Evolutionary conservation across 2,329 filamentous ascomycete genomes (phyloP).

Genomic region (Alternaria panax): DNA sequence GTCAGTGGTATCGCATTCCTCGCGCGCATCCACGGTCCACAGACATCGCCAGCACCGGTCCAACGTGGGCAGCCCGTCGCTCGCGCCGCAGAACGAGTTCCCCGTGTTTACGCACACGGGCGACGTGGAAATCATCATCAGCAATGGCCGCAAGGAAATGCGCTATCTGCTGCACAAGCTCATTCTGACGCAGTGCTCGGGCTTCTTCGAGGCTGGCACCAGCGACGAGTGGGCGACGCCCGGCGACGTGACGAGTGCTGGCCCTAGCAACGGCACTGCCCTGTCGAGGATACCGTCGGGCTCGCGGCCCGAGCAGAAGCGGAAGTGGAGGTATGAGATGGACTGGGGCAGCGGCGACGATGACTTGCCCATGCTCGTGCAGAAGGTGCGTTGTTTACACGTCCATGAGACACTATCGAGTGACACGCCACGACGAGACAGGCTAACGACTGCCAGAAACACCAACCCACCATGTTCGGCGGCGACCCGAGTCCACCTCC

Average conservation of each 20-base stretch:
- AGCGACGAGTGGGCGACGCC: slow-evolving; percentile 76
- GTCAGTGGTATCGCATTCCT: slow-evolving; percentile 66
- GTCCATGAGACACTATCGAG: no score
- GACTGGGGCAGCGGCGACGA: slow-evolving; percentile 74
- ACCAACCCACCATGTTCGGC: slow-evolving; percentile 64
- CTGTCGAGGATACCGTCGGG: slow-evolving; percentile 52
- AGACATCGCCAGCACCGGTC: slow-evolving; percentile 82
- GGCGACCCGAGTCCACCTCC: slow-evolving; percentile 51
- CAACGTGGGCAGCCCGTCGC: slow-evolving; percentile 73
- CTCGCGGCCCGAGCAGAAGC: slow-evolving; percentile 56
- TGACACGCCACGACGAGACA: no score
- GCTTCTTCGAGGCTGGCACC: slow-evolving; percentile 89
- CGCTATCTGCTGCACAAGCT: slow-evolving; percentile 87
- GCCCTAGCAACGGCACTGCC: slow-evolving; percentile 39
- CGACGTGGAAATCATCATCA: slow-evolving; percentile 88
- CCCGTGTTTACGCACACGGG: slow-evolving; percentile 89
- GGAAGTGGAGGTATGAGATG: slow-evolving; percentile 85
- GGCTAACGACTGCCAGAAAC: slow-evolving; percentile 28
- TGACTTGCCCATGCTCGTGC: slow-evolving; percentile 87
- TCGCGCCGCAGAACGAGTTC: slow-evolving; percentile 85
- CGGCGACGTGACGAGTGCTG: slow-evolving; percentile 35
- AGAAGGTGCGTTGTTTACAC: slow-evolving; percentile 65
- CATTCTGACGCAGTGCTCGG: slow-evolving; percentile 87
- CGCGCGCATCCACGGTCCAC: slow-evolving; percentile 62
- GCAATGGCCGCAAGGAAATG: slow-evolving; percentile 73